phyloP scores from a whole-genome alignment of 2,329 filamentous ascomycete species.

The Verticillium tricorpus region DNA sequence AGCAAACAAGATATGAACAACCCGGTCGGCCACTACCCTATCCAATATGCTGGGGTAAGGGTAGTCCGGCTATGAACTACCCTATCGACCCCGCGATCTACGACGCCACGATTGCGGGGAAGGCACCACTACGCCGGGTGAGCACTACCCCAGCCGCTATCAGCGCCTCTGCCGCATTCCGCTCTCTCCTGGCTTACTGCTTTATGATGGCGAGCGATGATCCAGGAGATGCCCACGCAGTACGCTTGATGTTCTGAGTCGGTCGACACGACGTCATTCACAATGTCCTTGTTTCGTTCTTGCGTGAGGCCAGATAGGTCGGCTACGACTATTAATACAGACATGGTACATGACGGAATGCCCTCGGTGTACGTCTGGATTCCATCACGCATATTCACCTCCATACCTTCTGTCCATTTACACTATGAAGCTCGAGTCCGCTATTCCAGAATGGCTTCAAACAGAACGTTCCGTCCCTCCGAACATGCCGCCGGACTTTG shows the following conservation, averaged over 20 bases:
- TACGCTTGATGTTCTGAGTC: no score
- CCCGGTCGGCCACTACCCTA: background rate
- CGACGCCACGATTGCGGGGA: background rate
- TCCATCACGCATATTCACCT: background rate
- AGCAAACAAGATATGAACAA: no score
- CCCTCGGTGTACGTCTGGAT: background rate
- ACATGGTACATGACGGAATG: background rate
- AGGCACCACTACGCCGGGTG: background rate
- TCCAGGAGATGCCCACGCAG: no score
- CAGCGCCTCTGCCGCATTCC: background rate
- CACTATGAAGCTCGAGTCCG: background rate
- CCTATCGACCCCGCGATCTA: background rate
- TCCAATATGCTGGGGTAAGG: background rate
- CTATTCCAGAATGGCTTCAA: background rate
- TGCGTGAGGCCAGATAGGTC: no score
- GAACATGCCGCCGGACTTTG: constrained; percentile 8
- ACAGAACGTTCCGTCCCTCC: background rate
- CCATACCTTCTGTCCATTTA: no score
- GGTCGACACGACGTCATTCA: no score
- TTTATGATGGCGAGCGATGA: no score
- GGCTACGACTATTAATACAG: no score
- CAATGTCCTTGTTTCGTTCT: no score
- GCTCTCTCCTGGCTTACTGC: background rate
- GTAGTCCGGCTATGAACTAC: background rate
- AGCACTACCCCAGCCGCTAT: background rate